Base-by-base conservation (phyloP, 2,329 filamentous ascomycete genomes). In the Penicillium nordicum region DNA sequence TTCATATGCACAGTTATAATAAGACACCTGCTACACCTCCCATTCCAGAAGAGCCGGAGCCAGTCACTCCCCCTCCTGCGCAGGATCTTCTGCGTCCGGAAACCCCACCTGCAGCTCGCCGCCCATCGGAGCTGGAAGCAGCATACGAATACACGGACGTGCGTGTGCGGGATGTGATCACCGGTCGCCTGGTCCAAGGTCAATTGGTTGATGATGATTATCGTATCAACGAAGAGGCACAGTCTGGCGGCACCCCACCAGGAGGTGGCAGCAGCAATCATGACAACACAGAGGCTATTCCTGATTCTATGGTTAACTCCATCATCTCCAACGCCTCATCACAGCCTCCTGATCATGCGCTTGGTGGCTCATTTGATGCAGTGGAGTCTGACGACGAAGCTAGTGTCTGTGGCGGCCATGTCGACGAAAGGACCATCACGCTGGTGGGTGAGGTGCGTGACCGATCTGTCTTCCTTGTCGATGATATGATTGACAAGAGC, bases 401-500 rank as follows among this genome's bases (percentile, higher is more conserved):
- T 14, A 72, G 69, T 40, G 57, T 63, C 16, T 52, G 32, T 21
- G 63, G 52, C 66, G 86, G 93, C 64, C 85, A 88, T 11, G 87
- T 88, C 58, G 81, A 93, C 23, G 94, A 99, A 77, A 92, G 92
- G 69, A 96, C 93, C 79, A 95, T 99, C 67, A 99, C 94, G 0
- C 81, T 99, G n/a, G 94, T 99, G 14, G 94, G 94, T 58, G 90
- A 97, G 67, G 94, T 99, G 58, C 88, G 87, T 69, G 86, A 90
- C 70, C 86, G 90, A 57, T 88, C 90, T 0, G 94, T 97, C 52
- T 88, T 99, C 71, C 92, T 99, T 59, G 89, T 99, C 48, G 94
- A 99, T 72, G 94, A 99, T 73, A 97, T 99, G 89, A 97, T 99
- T 69, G 94, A 99, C 78, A 97, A 96, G 78, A 87, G 92, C 10